phyloP scores from a whole-genome alignment of 2,329 filamentous ascomycete species.

The Cercospora zeina region DNA sequence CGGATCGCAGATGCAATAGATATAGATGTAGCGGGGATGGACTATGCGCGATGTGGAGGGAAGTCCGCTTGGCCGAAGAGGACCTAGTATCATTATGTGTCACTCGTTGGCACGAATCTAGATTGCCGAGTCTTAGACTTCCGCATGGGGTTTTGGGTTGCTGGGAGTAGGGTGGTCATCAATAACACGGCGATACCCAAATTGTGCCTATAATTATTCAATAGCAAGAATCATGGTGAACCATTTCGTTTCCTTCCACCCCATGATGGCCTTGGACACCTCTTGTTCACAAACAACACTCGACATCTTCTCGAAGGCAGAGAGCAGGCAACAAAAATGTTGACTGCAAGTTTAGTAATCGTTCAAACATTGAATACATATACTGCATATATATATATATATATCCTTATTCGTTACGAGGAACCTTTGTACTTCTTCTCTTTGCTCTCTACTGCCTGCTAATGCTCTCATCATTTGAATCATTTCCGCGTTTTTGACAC shows the following conservation, averaged over 20 bases:
- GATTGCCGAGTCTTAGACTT: no score
- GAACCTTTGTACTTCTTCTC: neutral
- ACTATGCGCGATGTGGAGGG: neutral
- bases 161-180: neutral
- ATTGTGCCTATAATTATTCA: neutral
- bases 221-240: neutral
- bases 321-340: neutral
- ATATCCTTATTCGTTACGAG: neutral
- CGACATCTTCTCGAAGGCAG: neutral
- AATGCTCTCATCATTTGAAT: neutral
- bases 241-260: neutral
- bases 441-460: conserved; percentile 1
- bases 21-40: neutral
- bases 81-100: no score
- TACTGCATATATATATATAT: neutral
- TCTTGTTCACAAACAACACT: neutral
- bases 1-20: neutral
- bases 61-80: no score
- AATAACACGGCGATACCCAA: neutral
- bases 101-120: no score
- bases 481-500: neutral
- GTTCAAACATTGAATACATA: neutral
- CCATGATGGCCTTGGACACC: neutral
- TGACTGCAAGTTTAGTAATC: neutral
- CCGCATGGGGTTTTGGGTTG: no score